These are phyloP conservation scores for Lathyrus sativus DNA, from an alignment of 306 rosid species.

Conservation along the genomic window DNA sequence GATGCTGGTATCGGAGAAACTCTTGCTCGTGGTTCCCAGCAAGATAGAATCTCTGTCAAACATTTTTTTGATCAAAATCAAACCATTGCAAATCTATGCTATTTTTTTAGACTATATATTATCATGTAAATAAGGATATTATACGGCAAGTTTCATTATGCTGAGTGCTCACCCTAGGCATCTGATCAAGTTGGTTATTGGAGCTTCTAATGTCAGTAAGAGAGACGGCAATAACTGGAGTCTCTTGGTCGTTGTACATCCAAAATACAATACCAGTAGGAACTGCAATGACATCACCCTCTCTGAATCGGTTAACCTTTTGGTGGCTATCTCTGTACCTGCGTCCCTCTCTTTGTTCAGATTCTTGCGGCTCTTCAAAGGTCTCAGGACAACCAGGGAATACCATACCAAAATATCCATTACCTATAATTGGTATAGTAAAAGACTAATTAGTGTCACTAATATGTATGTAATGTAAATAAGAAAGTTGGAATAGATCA, in stretches of 20 bases:
- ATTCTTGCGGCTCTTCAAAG: slow-evolving; percentile 38
- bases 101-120: neutral
- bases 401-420: slow-evolving; percentile 32
- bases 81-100: neutral
- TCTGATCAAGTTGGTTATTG: slow-evolving; percentile 62
- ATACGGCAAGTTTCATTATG: neutral
- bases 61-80: neutral
- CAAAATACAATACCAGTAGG: slow-evolving; percentile 40
- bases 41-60: slow-evolving; percentile 61
- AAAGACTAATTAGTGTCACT: neutral
- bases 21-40: slow-evolving; percentile 63
- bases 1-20: slow-evolving; percentile 28
- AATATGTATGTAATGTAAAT: neutral
- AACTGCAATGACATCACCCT: slow-evolving; percentile 43
- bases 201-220: slow-evolving; percentile 46
- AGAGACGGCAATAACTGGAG: slow-evolving; percentile 45
- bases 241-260: slow-evolving; percentile 40
- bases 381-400: slow-evolving; percentile 39
- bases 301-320: slow-evolving; percentile 36
- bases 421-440: slow-evolving; percentile 27
- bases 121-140: neutral
- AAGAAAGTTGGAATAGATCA: neutral
- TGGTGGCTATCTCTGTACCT: slow-evolving; percentile 41
- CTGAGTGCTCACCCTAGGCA: slow-evolving; percentile 55
- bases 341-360: neutral